Conservation (phyloP, 202 grass and related monocot genomes). For the Schoenoplectus triqueter region DNA sequence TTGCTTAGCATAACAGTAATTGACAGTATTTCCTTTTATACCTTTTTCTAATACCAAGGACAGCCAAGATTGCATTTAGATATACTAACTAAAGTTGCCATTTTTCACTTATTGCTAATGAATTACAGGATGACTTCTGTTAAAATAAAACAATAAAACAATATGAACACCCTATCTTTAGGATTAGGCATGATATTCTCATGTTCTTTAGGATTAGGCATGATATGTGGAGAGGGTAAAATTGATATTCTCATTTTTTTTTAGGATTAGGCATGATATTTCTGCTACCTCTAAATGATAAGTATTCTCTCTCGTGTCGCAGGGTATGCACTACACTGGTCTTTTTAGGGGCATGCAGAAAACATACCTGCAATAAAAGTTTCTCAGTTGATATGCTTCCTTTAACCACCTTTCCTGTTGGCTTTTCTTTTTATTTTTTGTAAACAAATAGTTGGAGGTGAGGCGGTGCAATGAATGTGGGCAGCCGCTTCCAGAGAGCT, state of each 20-base stretch:
- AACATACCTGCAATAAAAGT: background rate
- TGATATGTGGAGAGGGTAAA: too few relatives aligned
- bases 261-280: background rate
- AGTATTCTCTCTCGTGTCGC: background rate
- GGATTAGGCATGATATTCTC: too few relatives aligned
- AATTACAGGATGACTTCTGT: background rate
- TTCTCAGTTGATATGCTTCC: background rate
- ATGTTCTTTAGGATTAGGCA: too few relatives aligned
- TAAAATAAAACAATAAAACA: background rate
- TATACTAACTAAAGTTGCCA: constrained; percentile 2
- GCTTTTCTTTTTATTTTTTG: constrained; percentile 25
- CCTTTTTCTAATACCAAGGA: background rate
- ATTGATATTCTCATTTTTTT: background rate
- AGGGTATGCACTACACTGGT: background rate
- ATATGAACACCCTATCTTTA: too few relatives aligned
- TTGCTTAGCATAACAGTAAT: background rate
- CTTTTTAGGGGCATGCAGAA: background rate
- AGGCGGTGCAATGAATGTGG: constrained; percentile 64
- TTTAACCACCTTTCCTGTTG: background rate
- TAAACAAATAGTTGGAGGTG: constrained; percentile 50
- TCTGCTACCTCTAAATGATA: background rate
- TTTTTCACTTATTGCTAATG: background rate
- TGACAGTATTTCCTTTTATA: background rate
- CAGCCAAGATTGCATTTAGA: background rate
- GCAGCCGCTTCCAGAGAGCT: constrained; percentile 68